Conservation (phyloP, 2,329 filamentous ascomycete genomes). For the Neofusicoccum parvum region DNA sequence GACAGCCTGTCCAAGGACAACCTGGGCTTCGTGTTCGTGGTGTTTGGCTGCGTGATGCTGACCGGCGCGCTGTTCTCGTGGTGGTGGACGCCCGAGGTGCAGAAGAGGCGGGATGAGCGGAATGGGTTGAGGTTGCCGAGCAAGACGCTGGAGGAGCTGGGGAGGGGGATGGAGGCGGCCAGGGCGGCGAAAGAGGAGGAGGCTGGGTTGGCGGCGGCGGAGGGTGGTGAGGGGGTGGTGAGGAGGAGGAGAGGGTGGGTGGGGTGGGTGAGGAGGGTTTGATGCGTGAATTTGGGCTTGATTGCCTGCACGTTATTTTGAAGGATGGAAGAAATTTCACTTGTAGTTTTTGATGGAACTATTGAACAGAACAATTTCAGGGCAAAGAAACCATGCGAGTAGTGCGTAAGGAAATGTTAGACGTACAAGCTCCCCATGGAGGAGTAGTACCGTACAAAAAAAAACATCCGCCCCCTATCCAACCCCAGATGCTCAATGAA, state of each 20-base stretch:
- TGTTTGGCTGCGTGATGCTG: conserved; percentile 23
- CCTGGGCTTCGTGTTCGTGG: conserved; percentile 21
- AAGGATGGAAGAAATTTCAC: no score
- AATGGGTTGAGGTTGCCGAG: conserved; percentile 5
- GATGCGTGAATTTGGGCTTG: no score
- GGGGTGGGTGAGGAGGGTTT: neutral
- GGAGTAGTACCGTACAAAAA: no score
- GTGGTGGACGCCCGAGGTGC: conserved; percentile 23
- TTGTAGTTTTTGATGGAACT: no score
- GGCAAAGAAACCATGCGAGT: no score
- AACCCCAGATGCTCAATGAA: no score
- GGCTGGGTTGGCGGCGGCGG: neutral
- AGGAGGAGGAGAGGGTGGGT: neutral
- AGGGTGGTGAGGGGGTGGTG: neutral
- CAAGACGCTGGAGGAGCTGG: conserved; percentile 22
- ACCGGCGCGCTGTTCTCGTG: conserved; percentile 23
- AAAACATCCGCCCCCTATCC: no score
- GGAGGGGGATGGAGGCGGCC: conserved; percentile 2
- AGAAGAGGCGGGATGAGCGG: conserved; percentile 9
- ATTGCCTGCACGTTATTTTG: no score
- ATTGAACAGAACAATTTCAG: no score
- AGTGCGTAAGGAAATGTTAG: no score
- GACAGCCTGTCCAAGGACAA: neutral
- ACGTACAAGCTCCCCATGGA: no score
- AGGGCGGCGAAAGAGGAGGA: neutral